Conservation (phyloP, 352 stramenopile species). For the Peronospora destructor region DNA sequence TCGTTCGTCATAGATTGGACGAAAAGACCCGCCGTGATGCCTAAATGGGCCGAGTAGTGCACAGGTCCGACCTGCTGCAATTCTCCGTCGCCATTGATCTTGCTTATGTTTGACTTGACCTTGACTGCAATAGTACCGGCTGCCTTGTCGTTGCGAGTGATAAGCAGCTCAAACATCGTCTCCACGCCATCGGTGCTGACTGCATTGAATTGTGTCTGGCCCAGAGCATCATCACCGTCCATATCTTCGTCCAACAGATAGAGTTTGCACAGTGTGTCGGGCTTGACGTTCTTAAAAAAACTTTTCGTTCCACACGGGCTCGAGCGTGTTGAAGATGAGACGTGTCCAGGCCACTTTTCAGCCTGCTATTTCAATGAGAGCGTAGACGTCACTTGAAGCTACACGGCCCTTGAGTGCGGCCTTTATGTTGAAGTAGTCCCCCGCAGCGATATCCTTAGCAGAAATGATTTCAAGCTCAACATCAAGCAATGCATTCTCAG, state of each 20-base stretch:
- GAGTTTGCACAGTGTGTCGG: slow-evolving; percentile 31
- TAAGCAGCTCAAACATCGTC: slow-evolving; percentile 28
- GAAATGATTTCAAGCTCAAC: slow-evolving; percentile 33
- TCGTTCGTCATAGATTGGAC: slow-evolving; percentile 25
- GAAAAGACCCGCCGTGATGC: slow-evolving; percentile 20
- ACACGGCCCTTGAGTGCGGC: slow-evolving; percentile 25
- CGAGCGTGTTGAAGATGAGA: slow-evolving; percentile 28
- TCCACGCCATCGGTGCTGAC: slow-evolving; percentile 25
- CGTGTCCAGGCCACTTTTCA: slow-evolving; percentile 34
- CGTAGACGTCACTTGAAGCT: slow-evolving; percentile 34
- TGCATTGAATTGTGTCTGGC: slow-evolving; percentile 28
- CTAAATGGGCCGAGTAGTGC: slow-evolving; percentile 31
- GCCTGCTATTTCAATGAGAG: slow-evolving; percentile 29
- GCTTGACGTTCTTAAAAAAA: slow-evolving; percentile 39
- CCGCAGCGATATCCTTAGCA: slow-evolving; percentile 29
- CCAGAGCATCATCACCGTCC: slow-evolving; percentile 26
- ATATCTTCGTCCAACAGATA: slow-evolving; percentile 35
- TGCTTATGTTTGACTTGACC: slow-evolving; percentile 21
- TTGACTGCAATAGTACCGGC: slow-evolving; percentile 30
- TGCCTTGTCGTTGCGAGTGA: slow-evolving; percentile 19
- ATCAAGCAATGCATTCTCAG: slow-evolving; percentile 22
- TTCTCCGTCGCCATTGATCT: not conserved
- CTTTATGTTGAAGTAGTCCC: slow-evolving; percentile 26
- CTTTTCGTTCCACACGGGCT: slow-evolving; percentile 35
- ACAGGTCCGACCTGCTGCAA: slow-evolving; percentile 29